Evolutionary conservation across 345 rosid species (phyloP), one percentile per base, ranked within the genome.

Genomic region (Moricandia moricandioides): DNA sequence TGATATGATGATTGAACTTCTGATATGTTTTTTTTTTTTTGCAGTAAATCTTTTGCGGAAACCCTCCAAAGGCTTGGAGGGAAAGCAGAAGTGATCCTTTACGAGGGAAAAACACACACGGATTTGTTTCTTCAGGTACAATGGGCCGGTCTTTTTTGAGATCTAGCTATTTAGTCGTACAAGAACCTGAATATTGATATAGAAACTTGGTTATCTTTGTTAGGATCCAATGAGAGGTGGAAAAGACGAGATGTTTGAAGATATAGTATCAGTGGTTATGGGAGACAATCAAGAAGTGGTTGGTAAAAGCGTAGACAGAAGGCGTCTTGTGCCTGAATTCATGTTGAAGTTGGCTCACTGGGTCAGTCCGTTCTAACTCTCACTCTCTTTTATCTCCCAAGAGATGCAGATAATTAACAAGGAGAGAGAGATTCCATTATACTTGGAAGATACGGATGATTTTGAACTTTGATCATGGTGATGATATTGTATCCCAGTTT

Each of bases 141-240:
- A 10, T 9, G 12, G 12, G 8, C 49, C 7, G 0, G 52, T 62
- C 18, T 55, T 69, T 33, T 21, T 45, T 68, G 55, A 31, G 43
- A 21, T 45, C 1, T n/a, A n/a, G n/a, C n/a, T n/a, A n/a, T n/a
- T n/a, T n/a, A n/a, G n/a, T n/a, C n/a, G n/a, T n/a, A n/a, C 21
- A 37, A 29, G 35, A 73, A 73, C 13, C 60, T 73, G 57, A 56
- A 34, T 65, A 52, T 16, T 39, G 40, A 59, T 72, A 0, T 61
- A 8, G 37, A 34, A 37, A 40, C 6, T 33, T 66, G 60, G 59
- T 49, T 37, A 51, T 62, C 70, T 62, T 7, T 60, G 70, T 54
- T 82, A 95, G 99, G 99, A 92, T 84, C 99, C 98, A 12, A 90
- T 95, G 99, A 88, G 99, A 79, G 99, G 99, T 30, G 99, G 97